Evolutionary conservation across 768 basidiomycete species (phyloP).

Genomic region (Lentinula raphanica): DNA sequence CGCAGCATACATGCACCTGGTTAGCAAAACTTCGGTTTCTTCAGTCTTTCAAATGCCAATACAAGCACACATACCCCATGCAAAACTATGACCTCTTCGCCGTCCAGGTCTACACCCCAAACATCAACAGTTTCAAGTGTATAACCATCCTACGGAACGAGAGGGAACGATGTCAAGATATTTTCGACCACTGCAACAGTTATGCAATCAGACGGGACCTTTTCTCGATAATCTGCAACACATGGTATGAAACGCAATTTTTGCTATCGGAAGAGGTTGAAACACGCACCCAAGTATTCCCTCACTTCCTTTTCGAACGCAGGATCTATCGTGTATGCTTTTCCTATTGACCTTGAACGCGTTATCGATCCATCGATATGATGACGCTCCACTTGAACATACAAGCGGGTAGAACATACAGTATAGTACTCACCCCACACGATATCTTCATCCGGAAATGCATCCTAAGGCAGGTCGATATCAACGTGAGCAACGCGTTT

Average conservation of each 20-base stretch:
- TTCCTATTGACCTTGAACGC: slow-evolving; percentile 36
- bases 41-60: too few species aligned
- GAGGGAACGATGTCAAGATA: too few species aligned
- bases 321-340: slow-evolving; percentile 86
- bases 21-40: too few species aligned
- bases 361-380: neutral
- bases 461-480: slow-evolving; percentile 42
- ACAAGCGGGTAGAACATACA: too few species aligned
- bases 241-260: too few species aligned
- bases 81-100: slow-evolving; percentile 50
- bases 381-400: neutral
- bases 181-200: too few species aligned
- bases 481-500: too few species aligned
- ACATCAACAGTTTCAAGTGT: slow-evolving; percentile 76
- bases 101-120: slow-evolving; percentile 48
- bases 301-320: slow-evolving; percentile 68
- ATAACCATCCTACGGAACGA: slow-evolving; percentile 76
- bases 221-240: slow-evolving; percentile 74
- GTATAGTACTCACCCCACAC: slow-evolving; percentile 91
- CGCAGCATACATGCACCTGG: slow-evolving; percentile 48
- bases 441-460: slow-evolving; percentile 65
- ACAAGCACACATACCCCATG: slow-evolving; percentile 39
- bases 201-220: too few species aligned
- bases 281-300: slow-evolving; percentile 68
- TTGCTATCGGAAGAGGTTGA: too few species aligned